These are phyloP conservation scores for Pichia sp. DNA, from an alignment of 1,139 yeast species.

Conservation along the genomic window DNA sequence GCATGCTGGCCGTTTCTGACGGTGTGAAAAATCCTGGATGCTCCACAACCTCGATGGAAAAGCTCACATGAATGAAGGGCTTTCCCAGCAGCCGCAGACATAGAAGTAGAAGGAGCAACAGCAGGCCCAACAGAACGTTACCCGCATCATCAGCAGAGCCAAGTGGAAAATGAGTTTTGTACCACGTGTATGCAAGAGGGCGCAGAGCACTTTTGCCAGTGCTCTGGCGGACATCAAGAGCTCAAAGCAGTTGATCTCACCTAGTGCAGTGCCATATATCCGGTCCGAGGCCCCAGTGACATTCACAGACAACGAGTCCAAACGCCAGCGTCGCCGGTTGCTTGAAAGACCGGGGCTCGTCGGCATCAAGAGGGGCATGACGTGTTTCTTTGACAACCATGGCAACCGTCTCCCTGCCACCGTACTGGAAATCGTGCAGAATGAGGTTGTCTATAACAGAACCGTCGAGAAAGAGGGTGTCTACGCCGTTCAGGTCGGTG, in stretches of 20 bases:
- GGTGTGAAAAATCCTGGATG: neutral
- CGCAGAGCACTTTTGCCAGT: constrained; percentile 10
- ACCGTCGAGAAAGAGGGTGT: constrained; percentile 71
- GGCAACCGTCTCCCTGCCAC: constrained; percentile 80
- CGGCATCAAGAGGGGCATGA: constrained; percentile 86
- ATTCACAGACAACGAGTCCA: constrained; percentile 53
- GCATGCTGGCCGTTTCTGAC: neutral
- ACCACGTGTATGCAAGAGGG: constrained; percentile 9
- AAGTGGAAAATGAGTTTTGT: constrained; percentile 4
- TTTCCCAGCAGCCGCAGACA: too few species aligned
- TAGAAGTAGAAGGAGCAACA: too few species aligned
- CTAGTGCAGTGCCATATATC: constrained; percentile 49
- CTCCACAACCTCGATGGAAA: too few species aligned
- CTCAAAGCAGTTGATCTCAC: constrained; percentile 30
- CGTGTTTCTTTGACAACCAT: constrained; percentile 67
- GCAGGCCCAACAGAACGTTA: too few species aligned
- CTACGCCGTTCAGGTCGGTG: constrained; percentile 82
- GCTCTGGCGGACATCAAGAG: constrained; percentile 5
- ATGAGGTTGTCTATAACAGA: constrained; percentile 76
- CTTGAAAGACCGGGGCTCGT: constrained; percentile 78
- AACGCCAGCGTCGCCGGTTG: constrained; percentile 62
- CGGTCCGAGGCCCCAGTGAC: constrained; percentile 41
- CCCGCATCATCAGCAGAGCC: neutral
- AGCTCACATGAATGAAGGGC: too few species aligned
- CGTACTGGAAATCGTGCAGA: constrained; percentile 78